Percentiles rank a stretch among this genome's conserved stretches.
Evolutionary conservation across 1,139 yeast species (phyloP).

Genomic region (Hansenula anomala): DNA sequence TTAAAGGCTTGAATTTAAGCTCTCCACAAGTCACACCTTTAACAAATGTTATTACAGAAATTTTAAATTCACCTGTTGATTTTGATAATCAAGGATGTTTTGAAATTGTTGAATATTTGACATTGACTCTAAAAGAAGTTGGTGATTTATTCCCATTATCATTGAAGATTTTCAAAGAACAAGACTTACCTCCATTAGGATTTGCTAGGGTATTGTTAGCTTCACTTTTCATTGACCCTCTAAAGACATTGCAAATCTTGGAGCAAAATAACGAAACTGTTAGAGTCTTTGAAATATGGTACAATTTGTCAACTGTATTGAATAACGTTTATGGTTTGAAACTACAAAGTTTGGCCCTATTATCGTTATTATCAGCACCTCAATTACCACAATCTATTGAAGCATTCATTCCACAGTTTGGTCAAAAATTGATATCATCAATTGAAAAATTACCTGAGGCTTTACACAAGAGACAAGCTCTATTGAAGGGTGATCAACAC

Average conservation of each 20-base stretch:
- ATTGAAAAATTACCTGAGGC: conserved; percentile 68
- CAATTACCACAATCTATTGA: conserved; percentile 29
- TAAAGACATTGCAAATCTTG: conserved; percentile 47
- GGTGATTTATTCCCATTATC: conserved; percentile 12
- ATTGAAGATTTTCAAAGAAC: conserved; percentile 11
- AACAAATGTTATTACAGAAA: conserved; percentile 22
- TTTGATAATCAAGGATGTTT: conserved; percentile 19
- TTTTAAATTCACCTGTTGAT: conserved; percentile 20
- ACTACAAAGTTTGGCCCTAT: conserved; percentile 61
- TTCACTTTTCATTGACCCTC: conserved; percentile 61
- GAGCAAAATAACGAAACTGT: conserved; percentile 44
- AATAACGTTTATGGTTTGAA: conserved; percentile 77
- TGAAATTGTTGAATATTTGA: conserved; percentile 19
- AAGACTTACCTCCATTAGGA: conserved; percentile 30
- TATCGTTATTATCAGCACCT: conserved; percentile 40
- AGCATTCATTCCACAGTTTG: conserved; percentile 28
- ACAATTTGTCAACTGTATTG: conserved; percentile 46
- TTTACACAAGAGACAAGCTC: conserved; percentile 56
- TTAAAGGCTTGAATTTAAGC: conserved; percentile 33
- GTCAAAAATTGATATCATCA: conserved; percentile 43
- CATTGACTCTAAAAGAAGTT: conserved; percentile 13
- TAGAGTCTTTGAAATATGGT: conserved; percentile 62
- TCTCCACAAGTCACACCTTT: conserved; percentile 31
- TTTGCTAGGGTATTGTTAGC: conserved; percentile 60
- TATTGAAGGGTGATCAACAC: conserved; percentile 38